Percentiles rank a stretch among this genome's conserved stretches.
Conservation (phyloP, 164 flowering plant species). For the Dillenia turbinata region DNA sequence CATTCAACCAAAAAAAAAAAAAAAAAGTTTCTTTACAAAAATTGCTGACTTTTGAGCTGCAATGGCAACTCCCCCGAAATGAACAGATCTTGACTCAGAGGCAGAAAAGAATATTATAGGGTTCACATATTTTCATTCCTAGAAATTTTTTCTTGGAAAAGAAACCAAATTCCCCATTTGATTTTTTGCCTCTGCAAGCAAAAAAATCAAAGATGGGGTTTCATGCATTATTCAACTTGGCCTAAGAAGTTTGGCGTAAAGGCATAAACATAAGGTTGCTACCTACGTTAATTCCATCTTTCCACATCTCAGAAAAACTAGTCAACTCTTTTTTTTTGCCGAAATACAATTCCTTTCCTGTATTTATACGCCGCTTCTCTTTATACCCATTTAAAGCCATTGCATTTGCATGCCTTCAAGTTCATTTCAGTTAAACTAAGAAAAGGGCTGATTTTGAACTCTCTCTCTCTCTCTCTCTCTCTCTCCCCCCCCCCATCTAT, state of each 20-base stretch:
- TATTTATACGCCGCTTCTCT: constrained; percentile 10
- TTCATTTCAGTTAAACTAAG: not conserved
- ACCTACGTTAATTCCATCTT: constrained; percentile 8
- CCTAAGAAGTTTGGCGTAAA: constrained; percentile 37
- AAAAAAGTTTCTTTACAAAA: no score
- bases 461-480: constrained; percentile 7
- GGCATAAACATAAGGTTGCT: constrained; percentile 20
- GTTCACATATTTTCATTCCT: constrained; percentile 2
- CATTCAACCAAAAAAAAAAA: no score
- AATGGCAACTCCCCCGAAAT: constrained; percentile 25
- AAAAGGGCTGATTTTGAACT: constrained; percentile 6
- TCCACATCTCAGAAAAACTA: constrained; percentile 4
- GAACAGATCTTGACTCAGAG: constrained; percentile 9
- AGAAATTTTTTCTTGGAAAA: constrained; percentile 9
- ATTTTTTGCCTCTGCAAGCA: constrained; percentile 16
- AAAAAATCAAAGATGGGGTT: constrained; percentile 11
- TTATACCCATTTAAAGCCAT: constrained; percentile 8
- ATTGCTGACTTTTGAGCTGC: constrained; percentile 3
- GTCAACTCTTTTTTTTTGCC: constrained; percentile 2
- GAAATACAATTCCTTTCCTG: constrained; percentile 11
- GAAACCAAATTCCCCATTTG: constrained; percentile 20
- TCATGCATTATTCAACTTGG: constrained; percentile 15
- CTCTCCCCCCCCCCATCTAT: not conserved
- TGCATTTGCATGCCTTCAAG: not conserved
- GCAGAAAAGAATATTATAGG: not conserved